Evolutionary conservation across 208 protist genomes (phyloP).

Genomic region (Trypanosomatidae sp.): DNA sequence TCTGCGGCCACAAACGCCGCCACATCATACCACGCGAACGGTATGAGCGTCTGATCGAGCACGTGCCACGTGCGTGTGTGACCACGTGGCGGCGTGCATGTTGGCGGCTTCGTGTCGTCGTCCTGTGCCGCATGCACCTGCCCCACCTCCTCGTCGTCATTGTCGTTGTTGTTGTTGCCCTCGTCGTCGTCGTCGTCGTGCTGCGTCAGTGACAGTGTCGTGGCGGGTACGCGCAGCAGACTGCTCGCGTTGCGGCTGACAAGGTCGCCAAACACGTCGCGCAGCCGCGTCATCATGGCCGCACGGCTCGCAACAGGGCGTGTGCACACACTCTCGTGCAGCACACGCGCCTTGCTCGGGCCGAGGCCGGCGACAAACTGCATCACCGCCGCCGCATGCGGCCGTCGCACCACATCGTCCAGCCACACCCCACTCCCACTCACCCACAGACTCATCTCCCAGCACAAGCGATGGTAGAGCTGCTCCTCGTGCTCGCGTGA

Average conservation of each 20-base stretch:
- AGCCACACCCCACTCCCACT: constrained; percentile 42
- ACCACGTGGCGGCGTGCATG: not conserved
- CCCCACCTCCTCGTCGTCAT: not conserved
- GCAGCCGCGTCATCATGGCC: constrained; percentile 17
- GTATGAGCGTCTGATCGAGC: constrained; percentile 68
- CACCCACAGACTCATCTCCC: constrained; percentile 80
- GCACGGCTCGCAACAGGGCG: constrained; percentile 14
- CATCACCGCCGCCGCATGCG: constrained; percentile 26
- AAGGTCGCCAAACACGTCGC: constrained; percentile 20
- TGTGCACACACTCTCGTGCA: constrained; percentile 13
- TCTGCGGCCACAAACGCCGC: constrained; percentile 9
- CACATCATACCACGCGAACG: constrained; percentile 21
- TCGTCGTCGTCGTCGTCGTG: not conserved
- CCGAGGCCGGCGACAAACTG: constrained; percentile 81
- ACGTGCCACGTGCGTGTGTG: constrained; percentile 19
- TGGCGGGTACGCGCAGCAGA: constrained; percentile 22
- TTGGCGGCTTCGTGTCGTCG: constrained; percentile 3
- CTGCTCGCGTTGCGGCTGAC: constrained; percentile 34
- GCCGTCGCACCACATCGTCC: constrained; percentile 29
- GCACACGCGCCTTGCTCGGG: constrained; percentile 21
- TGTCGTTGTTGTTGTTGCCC: not conserved
- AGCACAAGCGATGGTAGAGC: constrained; percentile 46
- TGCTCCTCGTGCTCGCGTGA: constrained; percentile 22
- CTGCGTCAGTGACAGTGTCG: not conserved
- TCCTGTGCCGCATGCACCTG: constrained; percentile 3